Conservation (phyloP, 1,139 yeast species). For the Dujonia santamariae region DNA sequence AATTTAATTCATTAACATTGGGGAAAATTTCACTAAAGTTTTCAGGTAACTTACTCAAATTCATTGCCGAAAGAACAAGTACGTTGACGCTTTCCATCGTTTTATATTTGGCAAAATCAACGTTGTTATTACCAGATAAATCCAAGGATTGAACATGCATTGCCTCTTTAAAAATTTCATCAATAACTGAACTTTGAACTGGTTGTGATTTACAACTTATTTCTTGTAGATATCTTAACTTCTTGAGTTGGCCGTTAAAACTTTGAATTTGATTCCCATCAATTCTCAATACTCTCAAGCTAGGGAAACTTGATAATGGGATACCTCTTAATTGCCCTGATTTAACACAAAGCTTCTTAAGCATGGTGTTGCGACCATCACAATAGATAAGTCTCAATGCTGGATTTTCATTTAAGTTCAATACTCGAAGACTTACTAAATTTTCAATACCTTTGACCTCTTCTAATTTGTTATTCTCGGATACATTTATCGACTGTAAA, state of each 20-base stretch:
- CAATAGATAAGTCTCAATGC: slow-evolving; percentile 23
- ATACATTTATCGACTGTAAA: slow-evolving; percentile 44
- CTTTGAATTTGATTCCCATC: slow-evolving; percentile 41
- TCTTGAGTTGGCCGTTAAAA: slow-evolving; percentile 22
- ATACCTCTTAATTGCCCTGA: slow-evolving; percentile 34
- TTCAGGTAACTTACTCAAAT: slow-evolving; percentile 32
- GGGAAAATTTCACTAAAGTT: slow-evolving; percentile 40
- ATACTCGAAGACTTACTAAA: slow-evolving; percentile 31
- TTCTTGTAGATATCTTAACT: slow-evolving; percentile 37
- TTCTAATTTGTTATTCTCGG: slow-evolving; percentile 35
- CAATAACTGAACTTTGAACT: slow-evolving; percentile 13
- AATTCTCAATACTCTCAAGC: slow-evolving; percentile 41
- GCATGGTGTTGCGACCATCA: slow-evolving; percentile 20
- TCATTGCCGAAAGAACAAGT: slow-evolving; percentile 45
- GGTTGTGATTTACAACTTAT: slow-evolving; percentile 39
- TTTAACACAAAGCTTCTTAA: slow-evolving; percentile 45
- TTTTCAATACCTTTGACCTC: slow-evolving; percentile 33
- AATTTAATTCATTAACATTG: slow-evolving; percentile 44
- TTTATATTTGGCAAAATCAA: background rate
- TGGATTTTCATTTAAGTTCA: slow-evolving; percentile 44
- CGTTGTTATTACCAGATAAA: slow-evolving; percentile 34
- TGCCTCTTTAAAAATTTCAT: slow-evolving; percentile 17
- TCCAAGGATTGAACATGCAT: slow-evolving; percentile 29
- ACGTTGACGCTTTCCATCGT: slow-evolving; percentile 26
- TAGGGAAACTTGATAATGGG: slow-evolving; percentile 32